Conservation (phyloP, 2,329 filamentous ascomycete species). For the Botrytis elliptica region DNA sequence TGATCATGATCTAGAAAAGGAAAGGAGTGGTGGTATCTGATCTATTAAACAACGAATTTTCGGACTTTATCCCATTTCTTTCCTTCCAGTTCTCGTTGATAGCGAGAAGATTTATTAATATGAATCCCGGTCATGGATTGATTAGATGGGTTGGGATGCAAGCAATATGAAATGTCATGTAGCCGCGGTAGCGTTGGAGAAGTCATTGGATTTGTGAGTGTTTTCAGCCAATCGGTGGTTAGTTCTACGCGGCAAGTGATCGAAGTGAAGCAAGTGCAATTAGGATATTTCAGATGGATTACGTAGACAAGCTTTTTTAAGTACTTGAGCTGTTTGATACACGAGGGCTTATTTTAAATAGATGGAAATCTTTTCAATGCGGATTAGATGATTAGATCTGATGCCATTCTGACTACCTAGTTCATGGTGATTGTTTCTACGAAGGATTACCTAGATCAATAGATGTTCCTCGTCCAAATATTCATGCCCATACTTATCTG, state of each 20-base stretch:
- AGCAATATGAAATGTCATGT: not conserved
- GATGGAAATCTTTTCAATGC: not conserved
- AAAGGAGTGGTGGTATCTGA: not conserved
- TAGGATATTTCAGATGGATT: not conserved
- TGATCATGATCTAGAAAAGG: conserved; percentile 1
- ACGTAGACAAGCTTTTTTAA: not conserved
- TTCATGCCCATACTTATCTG: not conserved
- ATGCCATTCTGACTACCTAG: not conserved
- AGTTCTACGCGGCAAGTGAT: not conserved
- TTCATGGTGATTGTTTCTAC: not conserved
- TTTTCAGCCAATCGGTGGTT: not conserved
- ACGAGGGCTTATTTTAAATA: not conserved
- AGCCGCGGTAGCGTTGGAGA: not conserved
- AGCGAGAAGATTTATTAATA: not conserved
- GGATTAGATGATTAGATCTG: not conserved
- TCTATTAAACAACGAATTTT: not conserved
- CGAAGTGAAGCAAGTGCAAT: not conserved
- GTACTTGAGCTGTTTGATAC: not conserved
- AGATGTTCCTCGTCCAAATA: not conserved
- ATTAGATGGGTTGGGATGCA: not conserved
- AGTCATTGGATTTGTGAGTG: not conserved
- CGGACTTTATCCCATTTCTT: not conserved
- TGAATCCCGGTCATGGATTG: not conserved
- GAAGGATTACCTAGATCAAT: too few relatives aligned
- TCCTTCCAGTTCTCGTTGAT: not conserved